A percentile compares a stretch with the other conserved stretches of the same genome.
Conservation (phyloP, 2,329 filamentous ascomycete species). For the Proliferodiscus dingleyae region DNA sequence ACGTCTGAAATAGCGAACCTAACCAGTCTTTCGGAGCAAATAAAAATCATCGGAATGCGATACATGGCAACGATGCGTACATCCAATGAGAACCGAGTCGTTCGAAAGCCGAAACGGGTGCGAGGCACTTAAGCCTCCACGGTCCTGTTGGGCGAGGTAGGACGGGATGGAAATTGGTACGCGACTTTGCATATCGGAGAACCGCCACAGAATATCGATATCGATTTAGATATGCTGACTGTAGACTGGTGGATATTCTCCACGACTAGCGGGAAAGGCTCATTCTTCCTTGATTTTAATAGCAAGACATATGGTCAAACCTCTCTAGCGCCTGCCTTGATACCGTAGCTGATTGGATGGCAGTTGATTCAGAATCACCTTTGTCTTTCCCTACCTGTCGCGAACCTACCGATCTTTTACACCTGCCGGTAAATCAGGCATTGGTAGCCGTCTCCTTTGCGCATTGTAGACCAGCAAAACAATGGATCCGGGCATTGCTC, state of each 20-base stretch:
- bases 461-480: constrained; percentile 21
- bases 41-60: constrained; percentile 11
- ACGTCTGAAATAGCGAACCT: constrained; percentile 13
- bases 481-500: constrained; percentile 16
- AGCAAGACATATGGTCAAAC: constrained; percentile 19
- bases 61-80: constrained; percentile 16
- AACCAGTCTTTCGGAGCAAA: constrained; percentile 12
- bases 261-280: constrained; percentile 16
- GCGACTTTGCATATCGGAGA: constrained; percentile 17
- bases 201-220: constrained; percentile 16
- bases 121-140: constrained; percentile 16
- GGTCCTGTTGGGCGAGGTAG: constrained; percentile 18
- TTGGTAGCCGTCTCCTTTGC: constrained; percentile 16
- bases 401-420: constrained; percentile 14
- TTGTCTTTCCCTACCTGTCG: constrained; percentile 17
- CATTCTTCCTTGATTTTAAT: constrained; percentile 11
- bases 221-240: constrained; percentile 23
- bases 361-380: constrained; percentile 13
- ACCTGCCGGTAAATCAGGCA: constrained; percentile 11
- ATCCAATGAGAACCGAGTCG: constrained; percentile 15
- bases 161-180: constrained; percentile 19
- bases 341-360: neutral
- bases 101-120: constrained; percentile 12
- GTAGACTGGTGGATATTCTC: constrained; percentile 17
- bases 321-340: neutral